A percentile compares a stretch with the other conserved stretches of the same genome.
phyloP scores from a whole-genome alignment of 495 filamentous ascomycete species.

The Apodospora peruviana region DNA sequence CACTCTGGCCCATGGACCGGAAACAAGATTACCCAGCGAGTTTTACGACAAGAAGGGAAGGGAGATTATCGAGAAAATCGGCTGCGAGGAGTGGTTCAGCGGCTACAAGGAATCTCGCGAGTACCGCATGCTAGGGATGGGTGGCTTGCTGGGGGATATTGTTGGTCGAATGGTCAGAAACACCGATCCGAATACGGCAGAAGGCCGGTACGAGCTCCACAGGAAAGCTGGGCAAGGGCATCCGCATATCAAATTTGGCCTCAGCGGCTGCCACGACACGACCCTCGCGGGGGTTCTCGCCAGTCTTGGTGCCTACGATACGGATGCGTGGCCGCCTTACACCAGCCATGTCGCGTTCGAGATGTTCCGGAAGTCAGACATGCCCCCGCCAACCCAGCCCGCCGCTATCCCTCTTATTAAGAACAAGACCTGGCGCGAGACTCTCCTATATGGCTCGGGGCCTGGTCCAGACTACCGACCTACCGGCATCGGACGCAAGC shows the following conservation, averaged over 20 bases:
- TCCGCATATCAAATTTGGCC: slow-evolving; percentile 47
- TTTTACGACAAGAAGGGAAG: slow-evolving; percentile 79
- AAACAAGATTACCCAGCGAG: slow-evolving; percentile 68
- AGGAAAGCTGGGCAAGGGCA: slow-evolving; percentile 53
- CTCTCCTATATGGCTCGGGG: slow-evolving; percentile 33
- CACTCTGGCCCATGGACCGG: slow-evolving; percentile 76
- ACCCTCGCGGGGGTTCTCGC: slow-evolving; percentile 76
- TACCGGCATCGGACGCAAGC: slow-evolving; percentile 46
- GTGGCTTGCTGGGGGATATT: slow-evolving; percentile 75
- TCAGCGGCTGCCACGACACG: slow-evolving; percentile 93
- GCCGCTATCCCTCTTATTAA: slow-evolving; percentile 1
- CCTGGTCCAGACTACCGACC: slow-evolving; percentile 19
- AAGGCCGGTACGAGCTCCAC: slow-evolving; percentile 34
- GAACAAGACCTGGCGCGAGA: slow-evolving; percentile 40
- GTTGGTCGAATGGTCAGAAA: slow-evolving; percentile 76
- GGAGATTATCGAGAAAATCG: slow-evolving; percentile 69
- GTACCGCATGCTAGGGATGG: slow-evolving; percentile 83
- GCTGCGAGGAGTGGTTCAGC: slow-evolving; percentile 87
- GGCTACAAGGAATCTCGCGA: slow-evolving; percentile 80
- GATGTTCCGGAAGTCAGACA: slow-evolving; percentile 59
- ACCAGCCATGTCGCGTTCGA: slow-evolving; percentile 90
- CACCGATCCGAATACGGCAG: slow-evolving; percentile 40
- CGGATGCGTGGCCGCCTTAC: slow-evolving; percentile 78
- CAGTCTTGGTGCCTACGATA: slow-evolving; percentile 72
- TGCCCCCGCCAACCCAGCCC: not conserved